Evolutionary conservation across 2,329 filamentous ascomycete genomes (phyloP), one percentile per base, ranked within the genome.

Genomic region (Ophiostoma perfectum): DNA sequence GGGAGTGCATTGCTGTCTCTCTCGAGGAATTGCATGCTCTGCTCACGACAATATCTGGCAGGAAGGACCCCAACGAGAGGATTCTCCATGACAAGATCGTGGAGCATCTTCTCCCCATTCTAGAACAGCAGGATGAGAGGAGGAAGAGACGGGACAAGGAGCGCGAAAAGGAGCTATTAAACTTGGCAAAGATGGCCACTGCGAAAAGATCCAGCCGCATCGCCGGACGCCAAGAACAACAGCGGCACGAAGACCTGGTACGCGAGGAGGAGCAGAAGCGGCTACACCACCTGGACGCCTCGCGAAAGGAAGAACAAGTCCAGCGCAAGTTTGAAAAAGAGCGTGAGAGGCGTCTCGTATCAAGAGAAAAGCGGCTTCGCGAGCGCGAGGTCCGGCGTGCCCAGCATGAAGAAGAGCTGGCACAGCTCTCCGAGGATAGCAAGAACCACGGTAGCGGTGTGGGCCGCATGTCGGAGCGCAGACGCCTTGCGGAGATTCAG

Each of bases 131-230:
- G 72, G 87, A 89, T 73, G 85, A 93, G 73, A 85, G 88, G 42
- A 88, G 88, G 70, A 93, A 94, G 77, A 80, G 87, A 79, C 84
- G 92, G 81, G 82, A 90, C 65, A 74, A 81, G 3, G 85, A 88
- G 70, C 82, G 90, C 73, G 87, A 96, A 76, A 91, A 89, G 71
- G 94, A 98, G 74, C 78, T 96, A 36, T 81, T 92, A 66, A 92
- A 88, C 73, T 78, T 96, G 72, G 89, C 94, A 73, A 94, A 95
- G 76, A 85, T 98, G 79, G 92, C 92, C n/a, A 91, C 90, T 68
- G 94, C 95, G 4, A 99, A 99, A 80, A 84, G 95, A 71, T 99
- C 95, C 0, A 96, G 92, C 74, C 88, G 95, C 71, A 87, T 99
- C 72, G 93, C 94, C 18, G 85, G 86, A 72, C 96, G 92, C 75